Base-by-base conservation (phyloP, 257 asterid species). In the Thymus mandschuricus region DNA sequence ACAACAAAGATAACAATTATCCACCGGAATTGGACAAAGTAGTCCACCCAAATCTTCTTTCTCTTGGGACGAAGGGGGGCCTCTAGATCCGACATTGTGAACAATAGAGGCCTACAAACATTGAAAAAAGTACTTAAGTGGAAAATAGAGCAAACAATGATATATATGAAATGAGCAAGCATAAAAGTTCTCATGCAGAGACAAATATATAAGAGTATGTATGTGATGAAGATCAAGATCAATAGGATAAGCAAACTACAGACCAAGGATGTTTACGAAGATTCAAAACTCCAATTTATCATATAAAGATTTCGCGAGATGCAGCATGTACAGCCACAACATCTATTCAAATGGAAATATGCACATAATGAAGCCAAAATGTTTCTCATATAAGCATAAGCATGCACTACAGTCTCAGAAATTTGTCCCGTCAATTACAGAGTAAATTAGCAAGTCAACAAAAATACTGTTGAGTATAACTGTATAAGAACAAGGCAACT, bases 41-140 rank as follows among this genome's bases (percentile, higher is more conserved):
- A 86, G 82, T 92, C 98, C 80, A 92, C 95, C 90, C 84, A 82
- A 29, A 74, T 43, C 88, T 82, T 88, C 96, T 92, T 92, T 73
- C 98, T 88, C 89, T 90, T 92, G 41, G 98, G 98, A 65, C 97
- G 93, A n/a, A 81, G 70, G 2, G 97, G 97, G 63, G 92, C 93
- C 90, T 88, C 95, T 52, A 90, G 95, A 80, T 88, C 96, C 56
- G 98, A 77, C 98, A 92, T 92, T 28, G 64, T 73, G 64, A 68
- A 64, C 56, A 70, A 57, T 30, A 46, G 80, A 81, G 72, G 78
- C 82, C 83, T 81, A 49, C 78, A 74, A 38, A 46, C 12, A 71
- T 46, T 48, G 41, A 60, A 59, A 60, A 45, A 71, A 66, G 61
- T 59, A 62, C 30, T 66, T 3, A 50, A 43, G 56, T 10, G 33